Percentiles rank a stretch among this genome's conserved stretches.
phyloP scores from a whole-genome alignment of 805 yeast genomes.

The Clavispora phyllophila region DNA sequence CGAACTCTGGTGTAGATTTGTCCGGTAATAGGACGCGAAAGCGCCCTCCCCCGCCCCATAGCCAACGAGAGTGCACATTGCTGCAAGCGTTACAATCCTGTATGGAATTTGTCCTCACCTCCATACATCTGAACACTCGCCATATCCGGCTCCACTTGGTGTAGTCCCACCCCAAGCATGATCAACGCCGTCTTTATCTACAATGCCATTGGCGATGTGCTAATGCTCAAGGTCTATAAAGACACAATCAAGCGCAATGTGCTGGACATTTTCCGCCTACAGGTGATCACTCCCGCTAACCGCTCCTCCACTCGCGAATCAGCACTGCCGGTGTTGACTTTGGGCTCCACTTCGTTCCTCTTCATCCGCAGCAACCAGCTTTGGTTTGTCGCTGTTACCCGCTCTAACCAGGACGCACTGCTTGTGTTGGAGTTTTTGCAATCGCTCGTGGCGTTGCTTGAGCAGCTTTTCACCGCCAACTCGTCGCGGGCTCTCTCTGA shows the following conservation, averaged over 20 bases:
- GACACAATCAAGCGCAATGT: slow-evolving; percentile 76
- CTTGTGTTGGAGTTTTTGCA: slow-evolving; percentile 73
- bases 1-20: no score
- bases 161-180: slow-evolving; percentile 39
- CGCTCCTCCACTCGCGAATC: slow-evolving; percentile 19
- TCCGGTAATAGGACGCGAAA: no score
- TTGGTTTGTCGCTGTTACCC: slow-evolving; percentile 85
- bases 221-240: slow-evolving; percentile 67
- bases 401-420: slow-evolving; percentile 84
- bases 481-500: slow-evolving; percentile 17
- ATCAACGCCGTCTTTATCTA: slow-evolving; percentile 77
- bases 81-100: no score
- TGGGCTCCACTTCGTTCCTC: slow-evolving; percentile 89
- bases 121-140: no score
- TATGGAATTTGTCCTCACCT: no score
- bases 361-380: slow-evolving; percentile 59
- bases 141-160: neutral
- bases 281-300: slow-evolving; percentile 63
- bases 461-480: slow-evolving; percentile 20
- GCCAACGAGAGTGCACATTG: no score
- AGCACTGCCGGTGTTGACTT: slow-evolving; percentile 53
- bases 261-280: slow-evolving; percentile 86
- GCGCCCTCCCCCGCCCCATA: neutral
- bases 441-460: slow-evolving; percentile 52
- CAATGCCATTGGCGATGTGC: slow-evolving; percentile 76